These are phyloP conservation scores for Fremontodendron californicum DNA, from an alignment of 345 rosid genomes.

Conservation along the genomic window DNA sequence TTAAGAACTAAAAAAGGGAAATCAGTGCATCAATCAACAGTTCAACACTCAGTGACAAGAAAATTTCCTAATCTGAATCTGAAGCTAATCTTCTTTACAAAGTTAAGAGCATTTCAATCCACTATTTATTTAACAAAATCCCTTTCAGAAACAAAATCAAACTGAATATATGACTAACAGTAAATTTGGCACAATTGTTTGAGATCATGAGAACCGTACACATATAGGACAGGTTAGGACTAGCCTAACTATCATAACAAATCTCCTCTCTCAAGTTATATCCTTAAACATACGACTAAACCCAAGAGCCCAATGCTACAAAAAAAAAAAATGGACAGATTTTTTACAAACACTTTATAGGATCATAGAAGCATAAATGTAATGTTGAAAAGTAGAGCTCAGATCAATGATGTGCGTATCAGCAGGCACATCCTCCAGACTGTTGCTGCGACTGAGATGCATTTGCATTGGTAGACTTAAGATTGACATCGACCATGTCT, in stretches of 20 bases:
- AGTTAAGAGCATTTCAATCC: background rate
- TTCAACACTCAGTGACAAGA: no score
- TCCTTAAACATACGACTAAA: slow-evolving; percentile 7
- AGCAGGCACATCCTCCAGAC: slow-evolving; percentile 80
- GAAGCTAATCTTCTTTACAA: background rate
- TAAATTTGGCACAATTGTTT: slow-evolving; percentile 17
- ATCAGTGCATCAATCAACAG: background rate
- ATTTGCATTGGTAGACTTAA: slow-evolving; percentile 67
- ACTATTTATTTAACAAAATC: background rate
- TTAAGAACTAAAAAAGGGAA: background rate
- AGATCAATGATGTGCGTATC: slow-evolving; percentile 14
- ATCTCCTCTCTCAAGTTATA: slow-evolving; percentile 16
- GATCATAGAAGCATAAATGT: background rate
- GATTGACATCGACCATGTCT: slow-evolving; percentile 93
- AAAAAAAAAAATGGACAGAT: slow-evolving; percentile 7
- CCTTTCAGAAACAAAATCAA: background rate
- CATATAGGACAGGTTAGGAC: slow-evolving; percentile 23
- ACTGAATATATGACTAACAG: slow-evolving; percentile 11
- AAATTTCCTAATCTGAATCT: background rate
- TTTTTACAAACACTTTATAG: slow-evolving; percentile 27
- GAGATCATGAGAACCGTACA: slow-evolving; percentile 12
- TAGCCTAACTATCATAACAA: slow-evolving; percentile 23
- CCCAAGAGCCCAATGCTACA: slow-evolving; percentile 26
- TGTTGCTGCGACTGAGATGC: slow-evolving; percentile 61
- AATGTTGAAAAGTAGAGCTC: slow-evolving; percentile 3